A percentile compares a stretch with the other conserved stretches of the same genome.
Conservation (phyloP, 1,284 basidiomycete genomes). For the Farysia itapuensis region DNA sequence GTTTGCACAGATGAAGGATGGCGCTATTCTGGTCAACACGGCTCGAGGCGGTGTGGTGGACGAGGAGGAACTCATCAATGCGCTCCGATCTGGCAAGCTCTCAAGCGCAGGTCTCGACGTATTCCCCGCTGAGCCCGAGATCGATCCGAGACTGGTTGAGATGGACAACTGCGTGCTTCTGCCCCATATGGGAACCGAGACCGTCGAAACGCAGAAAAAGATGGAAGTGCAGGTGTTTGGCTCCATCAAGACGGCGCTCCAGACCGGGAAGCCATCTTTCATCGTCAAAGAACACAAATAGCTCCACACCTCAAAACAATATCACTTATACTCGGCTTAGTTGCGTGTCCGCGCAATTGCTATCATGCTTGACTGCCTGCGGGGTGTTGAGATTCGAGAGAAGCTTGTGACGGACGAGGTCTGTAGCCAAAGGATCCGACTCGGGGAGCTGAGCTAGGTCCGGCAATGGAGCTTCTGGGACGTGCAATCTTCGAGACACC, state of each 20-base stretch:
- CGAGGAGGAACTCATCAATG: slow-evolving; percentile 55
- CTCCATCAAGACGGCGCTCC: slow-evolving; percentile 27
- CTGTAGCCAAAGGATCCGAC: neutral
- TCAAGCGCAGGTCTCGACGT: slow-evolving; percentile 85
- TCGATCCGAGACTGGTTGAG: slow-evolving; percentile 25
- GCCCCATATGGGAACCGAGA: slow-evolving; percentile 42
- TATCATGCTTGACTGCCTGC: no score
- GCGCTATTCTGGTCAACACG: slow-evolving; percentile 63
- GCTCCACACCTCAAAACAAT: no score
- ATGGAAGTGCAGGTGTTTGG: slow-evolving; percentile 42
- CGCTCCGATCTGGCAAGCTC: slow-evolving; percentile 32
- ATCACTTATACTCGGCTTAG: no score
- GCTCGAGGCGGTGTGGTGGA: slow-evolving; percentile 63
- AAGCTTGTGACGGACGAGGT: neutral
- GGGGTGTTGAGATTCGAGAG: no score
- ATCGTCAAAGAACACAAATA: slow-evolving; percentile 45
- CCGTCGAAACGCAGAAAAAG: slow-evolving; percentile 40
- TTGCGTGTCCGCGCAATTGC: no score
- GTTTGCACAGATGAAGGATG: slow-evolving; percentile 60
- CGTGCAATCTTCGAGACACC: neutral
- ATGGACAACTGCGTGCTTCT: slow-evolving; percentile 33
- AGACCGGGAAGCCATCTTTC: slow-evolving; percentile 31
- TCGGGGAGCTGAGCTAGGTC: neutral
- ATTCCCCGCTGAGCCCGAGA: slow-evolving; percentile 62
- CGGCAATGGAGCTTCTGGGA: neutral